phyloP scores from a whole-genome alignment of 2,329 filamentous ascomycete species.

The Cercospora citrullina region DNA sequence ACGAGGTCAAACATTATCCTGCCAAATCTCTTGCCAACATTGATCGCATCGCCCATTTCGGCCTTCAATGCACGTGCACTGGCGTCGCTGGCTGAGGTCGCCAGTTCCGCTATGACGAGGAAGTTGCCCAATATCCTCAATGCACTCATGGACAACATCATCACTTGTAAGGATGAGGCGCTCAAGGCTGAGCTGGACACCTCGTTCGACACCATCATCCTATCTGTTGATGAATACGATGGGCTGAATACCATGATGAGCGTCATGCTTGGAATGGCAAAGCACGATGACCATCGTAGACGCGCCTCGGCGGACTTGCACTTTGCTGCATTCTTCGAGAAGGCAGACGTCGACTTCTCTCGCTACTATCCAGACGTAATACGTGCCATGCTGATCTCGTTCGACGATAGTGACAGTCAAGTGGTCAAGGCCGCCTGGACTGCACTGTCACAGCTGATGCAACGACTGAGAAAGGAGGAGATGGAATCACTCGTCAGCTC shows the following conservation, averaged over 20 bases:
- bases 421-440: conserved; percentile 90
- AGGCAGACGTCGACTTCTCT: conserved; percentile 82
- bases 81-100: conserved; percentile 89
- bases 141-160: conserved; percentile 88
- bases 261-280: conserved; percentile 80
- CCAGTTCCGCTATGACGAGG: conserved; percentile 85
- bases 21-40: conserved; percentile 90
- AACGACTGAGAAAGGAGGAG: conserved; percentile 89
- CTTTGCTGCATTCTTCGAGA: conserved; percentile 81
- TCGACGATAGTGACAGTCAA: conserved; percentile 78
- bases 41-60: conserved; percentile 86
- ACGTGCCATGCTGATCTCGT: conserved; percentile 83
- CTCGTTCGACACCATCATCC: conserved; percentile 84
- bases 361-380: conserved; percentile 96
- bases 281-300: conserved; percentile 87
- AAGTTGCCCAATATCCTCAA: conserved; percentile 88
- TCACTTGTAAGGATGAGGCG: conserved; percentile 72
- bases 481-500: conserved; percentile 92
- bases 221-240: conserved; percentile 94
- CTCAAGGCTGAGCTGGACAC: conserved; percentile 71
- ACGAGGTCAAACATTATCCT: conserved; percentile 94
- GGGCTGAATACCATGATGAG: conserved; percentile 96
- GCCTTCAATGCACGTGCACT: conserved; percentile 93
- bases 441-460: conserved; percentile 83
- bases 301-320: conserved; percentile 76